A percentile compares a stretch with the other conserved stretches of the same genome.
These are phyloP conservation scores for Phanerochaete sordida DNA, from an alignment of 768 basidiomycete genomes.

Conservation along the genomic window DNA sequence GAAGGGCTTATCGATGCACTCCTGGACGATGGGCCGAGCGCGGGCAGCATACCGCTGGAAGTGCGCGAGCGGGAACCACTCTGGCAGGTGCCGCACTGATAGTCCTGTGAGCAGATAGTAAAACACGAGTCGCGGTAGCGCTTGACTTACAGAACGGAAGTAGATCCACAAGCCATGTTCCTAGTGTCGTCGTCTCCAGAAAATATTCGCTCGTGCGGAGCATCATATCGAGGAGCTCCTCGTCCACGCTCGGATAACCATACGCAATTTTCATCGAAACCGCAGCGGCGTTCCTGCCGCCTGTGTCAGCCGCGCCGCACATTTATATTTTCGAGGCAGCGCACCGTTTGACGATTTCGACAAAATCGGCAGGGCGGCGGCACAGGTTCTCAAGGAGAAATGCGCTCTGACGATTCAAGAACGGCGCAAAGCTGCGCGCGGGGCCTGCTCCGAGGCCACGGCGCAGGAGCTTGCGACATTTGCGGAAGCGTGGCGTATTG, in stretches of 20 bases:
- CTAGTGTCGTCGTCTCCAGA: neutral
- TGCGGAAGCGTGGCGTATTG: neutral
- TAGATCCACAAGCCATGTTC: neutral
- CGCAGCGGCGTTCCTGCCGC: neutral
- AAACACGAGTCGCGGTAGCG: too few relatives aligned
- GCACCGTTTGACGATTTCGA: neutral
- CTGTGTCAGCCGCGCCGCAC: too few relatives aligned
- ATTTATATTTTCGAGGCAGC: too few relatives aligned
- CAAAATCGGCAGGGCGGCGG: neutral
- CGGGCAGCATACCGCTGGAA: neutral
- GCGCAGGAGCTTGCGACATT: neutral
- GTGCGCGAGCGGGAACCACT: slow-evolving; percentile 6
- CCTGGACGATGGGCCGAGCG: neutral
- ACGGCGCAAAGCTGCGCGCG: neutral
- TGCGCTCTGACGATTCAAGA: neutral
- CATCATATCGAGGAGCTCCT: neutral
- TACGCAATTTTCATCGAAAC: neutral
- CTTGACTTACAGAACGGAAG: neutral
- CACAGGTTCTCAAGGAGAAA: neutral
- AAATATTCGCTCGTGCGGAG: neutral
- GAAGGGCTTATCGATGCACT: slow-evolving; percentile 3
- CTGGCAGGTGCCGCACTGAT: slow-evolving; percentile 1
- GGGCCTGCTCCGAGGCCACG: neutral
- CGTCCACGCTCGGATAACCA: neutral
- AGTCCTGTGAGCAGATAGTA: too few relatives aligned